Conservation (phyloP, 345 rosid genomes). For the Lepidium aucheri region DNA sequence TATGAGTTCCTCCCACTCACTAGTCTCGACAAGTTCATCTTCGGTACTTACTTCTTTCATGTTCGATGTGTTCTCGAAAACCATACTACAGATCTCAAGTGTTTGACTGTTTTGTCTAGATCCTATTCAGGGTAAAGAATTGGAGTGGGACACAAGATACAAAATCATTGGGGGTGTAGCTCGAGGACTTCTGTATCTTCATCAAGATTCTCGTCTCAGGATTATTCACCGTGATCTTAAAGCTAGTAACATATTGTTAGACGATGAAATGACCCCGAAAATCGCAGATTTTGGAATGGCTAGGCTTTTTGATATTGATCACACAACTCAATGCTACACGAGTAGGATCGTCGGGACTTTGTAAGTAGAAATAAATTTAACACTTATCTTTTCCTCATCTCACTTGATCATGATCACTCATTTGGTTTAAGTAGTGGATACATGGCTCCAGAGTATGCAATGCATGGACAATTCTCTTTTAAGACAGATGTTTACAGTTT, state of each 20-base stretch:
- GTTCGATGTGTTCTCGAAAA: neutral
- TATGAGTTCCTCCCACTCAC: conserved; percentile 38
- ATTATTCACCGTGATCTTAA: conserved; percentile 53
- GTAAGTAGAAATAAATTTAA: conserved; percentile 17
- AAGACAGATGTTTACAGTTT: conserved; percentile 58
- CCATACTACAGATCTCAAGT: neutral
- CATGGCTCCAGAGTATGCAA: conserved; percentile 52
- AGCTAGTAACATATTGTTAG: conserved; percentile 46
- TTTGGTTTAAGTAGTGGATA: conserved; percentile 35
- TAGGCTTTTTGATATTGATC: conserved; percentile 29
- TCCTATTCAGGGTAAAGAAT: conserved; percentile 9
- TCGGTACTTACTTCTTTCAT: conserved; percentile 18
- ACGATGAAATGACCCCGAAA: conserved; percentile 40
- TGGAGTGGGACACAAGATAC: conserved; percentile 24
- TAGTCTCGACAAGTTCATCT: conserved; percentile 38
- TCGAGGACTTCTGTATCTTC: conserved; percentile 30
- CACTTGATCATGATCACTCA: neutral
- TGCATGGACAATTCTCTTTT: conserved; percentile 38
- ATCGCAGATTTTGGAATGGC: conserved; percentile 60
- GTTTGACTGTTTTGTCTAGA: conserved; percentile 12
- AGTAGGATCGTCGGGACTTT: conserved; percentile 41
- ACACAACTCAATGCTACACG: conserved; percentile 32
- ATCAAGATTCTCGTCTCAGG: conserved; percentile 48
- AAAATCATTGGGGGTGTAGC: conserved; percentile 25
- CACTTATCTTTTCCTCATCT: neutral